phyloP scores from a whole-genome alignment of 371 early-diverging fungal species.

The Haplosporangium sp. region DNA sequence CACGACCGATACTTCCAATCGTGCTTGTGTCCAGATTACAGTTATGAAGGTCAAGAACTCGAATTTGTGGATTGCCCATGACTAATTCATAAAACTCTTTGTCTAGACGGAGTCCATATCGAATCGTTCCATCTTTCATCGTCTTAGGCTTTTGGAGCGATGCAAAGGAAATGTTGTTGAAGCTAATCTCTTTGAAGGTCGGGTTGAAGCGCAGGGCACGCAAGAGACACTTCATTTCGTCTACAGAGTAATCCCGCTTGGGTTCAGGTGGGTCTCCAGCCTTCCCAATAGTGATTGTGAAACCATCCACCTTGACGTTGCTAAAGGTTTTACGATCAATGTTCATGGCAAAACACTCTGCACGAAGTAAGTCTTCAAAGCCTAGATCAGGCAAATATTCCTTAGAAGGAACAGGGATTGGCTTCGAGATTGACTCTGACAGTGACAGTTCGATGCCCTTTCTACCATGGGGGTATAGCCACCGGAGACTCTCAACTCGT shows the following conservation, averaged over 20 bases:
- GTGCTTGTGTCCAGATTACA: conserved; percentile 43
- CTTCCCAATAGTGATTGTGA: conserved; percentile 28
- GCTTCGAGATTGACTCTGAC: conserved; percentile 19
- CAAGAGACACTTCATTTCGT: conserved; percentile 49
- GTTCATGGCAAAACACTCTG: conserved; percentile 50
- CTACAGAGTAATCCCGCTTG: conserved; percentile 34
- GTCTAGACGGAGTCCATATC: conserved; percentile 46
- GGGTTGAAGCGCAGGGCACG: conserved; percentile 47
- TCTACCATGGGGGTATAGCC: conserved; percentile 42
- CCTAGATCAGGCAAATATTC: conserved; percentile 42
- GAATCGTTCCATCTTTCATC: conserved; percentile 38
- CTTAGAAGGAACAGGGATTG: conserved; percentile 48
- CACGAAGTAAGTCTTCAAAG: conserved; percentile 37
- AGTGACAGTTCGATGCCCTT: conserved; percentile 40
- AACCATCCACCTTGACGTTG: conserved; percentile 35
- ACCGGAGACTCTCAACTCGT: conserved; percentile 42
- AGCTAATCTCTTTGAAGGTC: conserved; percentile 47
- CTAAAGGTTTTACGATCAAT: conserved; percentile 35
- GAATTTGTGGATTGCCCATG: conserved; percentile 45
- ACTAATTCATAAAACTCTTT: conserved; percentile 49
- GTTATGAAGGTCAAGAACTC: conserved; percentile 29
- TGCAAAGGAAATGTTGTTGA: conserved; percentile 38
- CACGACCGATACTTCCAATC: conserved; percentile 45
- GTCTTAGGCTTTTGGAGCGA: conserved; percentile 34
- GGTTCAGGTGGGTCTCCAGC: conserved; percentile 16